These are phyloP conservation scores for Astrothelium subdiscretum DNA, from an alignment of 495 filamentous ascomycete species.

Conservation along the genomic window DNA sequence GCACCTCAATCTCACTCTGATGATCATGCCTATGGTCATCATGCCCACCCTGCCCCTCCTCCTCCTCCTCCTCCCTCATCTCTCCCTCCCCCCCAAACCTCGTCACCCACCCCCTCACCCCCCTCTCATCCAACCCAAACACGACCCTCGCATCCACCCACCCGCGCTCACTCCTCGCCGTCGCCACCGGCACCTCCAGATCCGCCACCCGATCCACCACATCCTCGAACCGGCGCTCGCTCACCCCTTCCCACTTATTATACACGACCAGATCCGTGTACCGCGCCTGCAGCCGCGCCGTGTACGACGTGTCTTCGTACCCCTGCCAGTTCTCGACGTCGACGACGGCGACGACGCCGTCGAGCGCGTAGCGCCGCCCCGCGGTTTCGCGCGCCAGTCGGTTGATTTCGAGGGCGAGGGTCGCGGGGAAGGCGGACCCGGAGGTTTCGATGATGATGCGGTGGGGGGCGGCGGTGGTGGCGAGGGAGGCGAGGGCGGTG, in stretches of 20 bases:
- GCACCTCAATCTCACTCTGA: slow-evolving; percentile 79
- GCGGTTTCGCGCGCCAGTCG: slow-evolving; percentile 53
- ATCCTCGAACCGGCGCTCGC: slow-evolving; percentile 65
- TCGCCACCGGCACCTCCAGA: slow-evolving; percentile 67
- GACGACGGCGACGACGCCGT: slow-evolving; percentile 85
- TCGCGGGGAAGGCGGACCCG: slow-evolving; percentile 51
- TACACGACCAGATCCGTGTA: slow-evolving; percentile 92
- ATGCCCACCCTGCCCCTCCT: slow-evolving; percentile 15
- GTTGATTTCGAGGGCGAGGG: slow-evolving; percentile 50
- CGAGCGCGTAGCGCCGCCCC: slow-evolving; percentile 58
- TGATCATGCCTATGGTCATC: slow-evolving; percentile 37
- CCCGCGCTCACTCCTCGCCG: slow-evolving; percentile 70
- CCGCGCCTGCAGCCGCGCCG: slow-evolving; percentile 34
- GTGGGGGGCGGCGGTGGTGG: slow-evolving; percentile 49
- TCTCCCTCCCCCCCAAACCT: too few relatives aligned
- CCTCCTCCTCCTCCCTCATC: background rate
- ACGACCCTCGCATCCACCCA: slow-evolving; percentile 63
- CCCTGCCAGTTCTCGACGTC: slow-evolving; percentile 97
- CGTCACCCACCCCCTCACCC: slow-evolving; percentile 47
- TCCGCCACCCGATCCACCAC: slow-evolving; percentile 76
- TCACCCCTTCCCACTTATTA: slow-evolving; percentile 83
- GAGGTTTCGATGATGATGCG: slow-evolving; percentile 89
- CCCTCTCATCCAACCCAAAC: slow-evolving; percentile 74
- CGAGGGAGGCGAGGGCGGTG: slow-evolving; percentile 64
- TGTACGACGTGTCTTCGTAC: slow-evolving; percentile 74